These are phyloP conservation scores for Phalaenopsis aphrodite DNA, from an alignment of 106 monocot genomes.

Conservation along the genomic window DNA sequence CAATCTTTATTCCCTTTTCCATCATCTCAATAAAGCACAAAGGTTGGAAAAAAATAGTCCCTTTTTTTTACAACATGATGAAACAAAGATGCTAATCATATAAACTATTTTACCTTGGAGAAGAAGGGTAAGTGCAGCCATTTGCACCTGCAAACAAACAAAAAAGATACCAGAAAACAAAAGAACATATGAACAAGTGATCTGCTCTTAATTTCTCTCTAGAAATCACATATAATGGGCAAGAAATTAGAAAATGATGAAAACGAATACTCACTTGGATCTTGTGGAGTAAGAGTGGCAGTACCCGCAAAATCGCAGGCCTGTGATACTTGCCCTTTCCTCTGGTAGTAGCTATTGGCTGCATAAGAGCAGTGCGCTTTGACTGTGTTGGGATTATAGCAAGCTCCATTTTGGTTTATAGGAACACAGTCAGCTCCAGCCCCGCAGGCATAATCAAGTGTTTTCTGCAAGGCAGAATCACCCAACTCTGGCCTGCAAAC, in stretches of 20 bases:
- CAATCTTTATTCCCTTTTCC: too few relatives aligned
- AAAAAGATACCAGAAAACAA: not conserved
- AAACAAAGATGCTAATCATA: too few relatives aligned
- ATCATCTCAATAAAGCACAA: too few relatives aligned
- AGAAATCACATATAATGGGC: not conserved
- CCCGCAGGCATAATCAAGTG: slow-evolving; percentile 79
- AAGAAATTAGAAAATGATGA: too few relatives aligned
- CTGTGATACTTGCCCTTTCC: slow-evolving; percentile 25
- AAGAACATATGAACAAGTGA: not conserved
- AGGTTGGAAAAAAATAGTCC: too few relatives aligned
- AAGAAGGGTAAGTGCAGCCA: slow-evolving; percentile 37
- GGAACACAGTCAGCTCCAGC: slow-evolving; percentile 59
- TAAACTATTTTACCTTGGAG: slow-evolving; percentile 19
- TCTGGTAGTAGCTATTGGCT: slow-evolving; percentile 81
- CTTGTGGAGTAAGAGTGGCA: slow-evolving; percentile 23
- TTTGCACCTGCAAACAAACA: slow-evolving; percentile 27
- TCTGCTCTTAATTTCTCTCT: too few relatives aligned
- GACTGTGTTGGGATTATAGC: slow-evolving; percentile 55
- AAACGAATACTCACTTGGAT: slow-evolving; percentile 44
- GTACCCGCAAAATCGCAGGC: slow-evolving; percentile 58
- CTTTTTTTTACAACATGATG: too few relatives aligned
- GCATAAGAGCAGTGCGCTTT: slow-evolving; percentile 66
- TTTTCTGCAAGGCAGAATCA: slow-evolving; percentile 36
- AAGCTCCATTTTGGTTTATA: slow-evolving; percentile 42
- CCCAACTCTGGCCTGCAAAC: slow-evolving; percentile 38